A percentile compares a stretch with the other conserved stretches of the same genome.
These are phyloP conservation scores for Phlebopus sp. DNA, from an alignment of 1,284 basidiomycete species.

Conservation along the genomic window DNA sequence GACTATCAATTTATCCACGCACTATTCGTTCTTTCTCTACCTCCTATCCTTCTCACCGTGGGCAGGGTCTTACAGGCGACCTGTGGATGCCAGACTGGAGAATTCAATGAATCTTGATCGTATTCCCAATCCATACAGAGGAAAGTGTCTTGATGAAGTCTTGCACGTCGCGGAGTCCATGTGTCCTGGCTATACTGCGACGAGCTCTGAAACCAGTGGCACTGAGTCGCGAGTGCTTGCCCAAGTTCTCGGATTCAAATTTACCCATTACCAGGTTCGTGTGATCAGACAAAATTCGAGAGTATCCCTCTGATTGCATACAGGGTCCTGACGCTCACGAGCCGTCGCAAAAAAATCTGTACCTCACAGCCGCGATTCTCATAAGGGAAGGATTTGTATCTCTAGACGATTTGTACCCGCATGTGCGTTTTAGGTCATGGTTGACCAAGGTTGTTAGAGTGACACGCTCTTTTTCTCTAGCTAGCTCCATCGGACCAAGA, in stretches of 20 bases:
- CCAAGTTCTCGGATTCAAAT: conserved; percentile 96
- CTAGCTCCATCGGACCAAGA: conserved; percentile 73
- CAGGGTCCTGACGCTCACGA: conserved; percentile 59
- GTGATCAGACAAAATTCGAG: neutral
- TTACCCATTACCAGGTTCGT: conserved; percentile 81
- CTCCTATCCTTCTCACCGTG: conserved; percentile 85
- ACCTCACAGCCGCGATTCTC: conserved; percentile 82
- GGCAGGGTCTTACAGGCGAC: conserved; percentile 46
- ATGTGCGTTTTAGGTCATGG: conserved; percentile 48
- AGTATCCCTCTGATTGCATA: conserved; percentile 14
- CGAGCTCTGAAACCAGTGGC: conserved; percentile 19
- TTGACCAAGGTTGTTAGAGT: conserved; percentile 6
- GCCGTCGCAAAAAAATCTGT: conserved; percentile 69
- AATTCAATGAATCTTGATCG: conserved; percentile 38
- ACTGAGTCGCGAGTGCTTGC: conserved; percentile 67
- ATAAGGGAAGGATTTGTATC: conserved; percentile 86
- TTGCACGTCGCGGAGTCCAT: conserved; percentile 48
- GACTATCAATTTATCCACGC: conserved; percentile 75
- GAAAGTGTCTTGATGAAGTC: conserved; percentile 65
- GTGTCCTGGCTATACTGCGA: conserved; percentile 9
- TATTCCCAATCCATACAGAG: conserved; percentile 45
- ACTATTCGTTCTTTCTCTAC: conserved; percentile 91
- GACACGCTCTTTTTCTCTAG: conserved; percentile 35
- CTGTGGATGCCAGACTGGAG: conserved; percentile 26
- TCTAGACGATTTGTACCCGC: conserved; percentile 83